Evolutionary conservation across 176 grass and related monocot genomes (phyloP).

Genomic region (Typha latifolia): DNA sequence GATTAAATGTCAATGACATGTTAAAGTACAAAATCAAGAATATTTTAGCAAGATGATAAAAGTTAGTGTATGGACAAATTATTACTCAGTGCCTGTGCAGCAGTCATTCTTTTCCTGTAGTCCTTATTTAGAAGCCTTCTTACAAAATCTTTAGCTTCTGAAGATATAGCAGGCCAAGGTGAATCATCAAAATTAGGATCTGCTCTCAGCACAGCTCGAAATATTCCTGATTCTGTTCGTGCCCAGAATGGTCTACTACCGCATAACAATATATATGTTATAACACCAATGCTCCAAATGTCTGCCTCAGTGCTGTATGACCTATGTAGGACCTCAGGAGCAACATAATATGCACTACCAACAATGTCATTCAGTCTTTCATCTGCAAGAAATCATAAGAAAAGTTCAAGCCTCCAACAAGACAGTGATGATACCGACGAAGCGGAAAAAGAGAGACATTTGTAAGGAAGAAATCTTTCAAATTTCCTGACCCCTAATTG

Average conservation of each 20-base stretch:
- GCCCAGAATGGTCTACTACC: slow-evolving; percentile 30
- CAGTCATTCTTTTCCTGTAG: slow-evolving; percentile 26
- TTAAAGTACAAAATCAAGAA: too few relatives aligned
- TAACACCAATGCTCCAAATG: slow-evolving; percentile 27
- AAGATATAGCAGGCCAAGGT: slow-evolving; percentile 18
- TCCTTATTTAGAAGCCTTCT: slow-evolving; percentile 27
- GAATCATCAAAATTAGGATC: slow-evolving; percentile 21
- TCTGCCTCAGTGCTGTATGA: slow-evolving; percentile 29
- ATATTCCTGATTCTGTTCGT: slow-evolving; percentile 24
- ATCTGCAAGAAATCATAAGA: slow-evolving; percentile 4
- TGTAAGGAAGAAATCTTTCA: too few relatives aligned
- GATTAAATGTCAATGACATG: too few relatives aligned
- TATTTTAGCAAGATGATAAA: neutral
- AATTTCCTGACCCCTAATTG: too few relatives aligned
- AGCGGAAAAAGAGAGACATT: too few relatives aligned
- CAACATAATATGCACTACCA: slow-evolving; percentile 98
- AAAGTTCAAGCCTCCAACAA: too few relatives aligned
- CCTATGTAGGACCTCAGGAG: slow-evolving; percentile 61
- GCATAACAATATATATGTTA: slow-evolving; percentile 21
- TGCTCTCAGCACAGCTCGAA: slow-evolving; percentile 15
- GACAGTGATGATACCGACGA: too few relatives aligned
- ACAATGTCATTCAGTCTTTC: slow-evolving; percentile 36
- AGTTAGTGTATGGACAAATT: neutral
- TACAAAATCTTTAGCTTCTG: slow-evolving; percentile 28
- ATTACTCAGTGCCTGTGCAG: slow-evolving; percentile 23